A percentile compares a stretch with the other conserved stretches of the same genome.
Conservation (phyloP, 257 asterid genomes). For the Haberlea rhodopensis region DNA sequence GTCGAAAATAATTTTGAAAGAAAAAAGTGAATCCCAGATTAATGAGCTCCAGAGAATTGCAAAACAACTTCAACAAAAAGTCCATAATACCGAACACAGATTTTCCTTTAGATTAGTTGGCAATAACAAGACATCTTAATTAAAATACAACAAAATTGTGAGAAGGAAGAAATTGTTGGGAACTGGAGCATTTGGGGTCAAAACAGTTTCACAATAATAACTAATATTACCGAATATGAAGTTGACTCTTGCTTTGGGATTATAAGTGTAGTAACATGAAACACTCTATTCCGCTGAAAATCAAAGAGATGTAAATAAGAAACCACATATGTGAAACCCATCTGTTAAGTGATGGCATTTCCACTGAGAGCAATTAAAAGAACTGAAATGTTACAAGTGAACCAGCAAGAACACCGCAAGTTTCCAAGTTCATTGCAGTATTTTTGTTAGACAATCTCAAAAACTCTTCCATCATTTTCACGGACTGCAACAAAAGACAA, state of each 20-base stretch:
- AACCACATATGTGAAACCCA: neutral
- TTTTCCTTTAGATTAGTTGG: neutral
- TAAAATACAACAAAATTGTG: neutral
- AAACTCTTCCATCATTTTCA: conserved; percentile 54
- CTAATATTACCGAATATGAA: conserved; percentile 46
- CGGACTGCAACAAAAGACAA: conserved; percentile 36
- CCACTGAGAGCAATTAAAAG: neutral
- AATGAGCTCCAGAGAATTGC: neutral
- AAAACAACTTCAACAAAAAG: neutral
- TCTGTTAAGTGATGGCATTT: conserved; percentile 14
- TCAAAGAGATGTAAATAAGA: conserved; percentile 25
- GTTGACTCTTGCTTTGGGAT: conserved; percentile 65
- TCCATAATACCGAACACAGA: neutral
- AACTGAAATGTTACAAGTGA: conserved; percentile 39
- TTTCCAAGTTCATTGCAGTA: conserved; percentile 47
- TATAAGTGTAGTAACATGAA: conserved; percentile 48
- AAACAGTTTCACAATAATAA: neutral
- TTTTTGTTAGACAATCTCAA: conserved; percentile 49
- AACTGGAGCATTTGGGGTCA: neutral
- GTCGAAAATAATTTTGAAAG: neutral
- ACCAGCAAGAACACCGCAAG: conserved; percentile 63
- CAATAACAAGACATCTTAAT: neutral
- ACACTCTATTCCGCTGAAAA: conserved; percentile 52
- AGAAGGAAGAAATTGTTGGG: neutral
- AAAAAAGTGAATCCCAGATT: neutral